Conservation (phyloP, 1,139 yeast species). For the Taiozyma onychis region DNA sequence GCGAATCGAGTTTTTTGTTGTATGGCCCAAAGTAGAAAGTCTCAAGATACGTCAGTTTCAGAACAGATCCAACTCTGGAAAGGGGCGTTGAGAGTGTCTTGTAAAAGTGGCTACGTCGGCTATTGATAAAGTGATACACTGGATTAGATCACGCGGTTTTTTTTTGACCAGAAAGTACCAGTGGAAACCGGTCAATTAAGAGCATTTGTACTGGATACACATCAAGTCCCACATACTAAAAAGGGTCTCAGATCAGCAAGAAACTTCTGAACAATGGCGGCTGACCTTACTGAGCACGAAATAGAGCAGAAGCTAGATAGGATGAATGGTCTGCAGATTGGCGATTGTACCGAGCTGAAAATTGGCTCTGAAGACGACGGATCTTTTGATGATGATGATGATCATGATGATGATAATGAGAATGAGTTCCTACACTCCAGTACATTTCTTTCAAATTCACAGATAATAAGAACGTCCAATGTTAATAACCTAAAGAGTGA, state of each 20-base stretch:
- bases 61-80: background rate
- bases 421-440: conserved; percentile 23
- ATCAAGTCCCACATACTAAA: background rate
- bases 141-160: background rate
- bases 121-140: background rate
- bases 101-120: background rate
- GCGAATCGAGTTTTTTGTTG: background rate
- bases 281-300: background rate
- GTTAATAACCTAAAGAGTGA: conserved; percentile 13
- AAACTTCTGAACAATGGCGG: conserved; percentile 1
- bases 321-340: background rate
- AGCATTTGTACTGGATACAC: background rate
- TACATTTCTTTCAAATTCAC: conserved; percentile 21
- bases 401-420: conserved; percentile 9
- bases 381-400: conserved; percentile 3
- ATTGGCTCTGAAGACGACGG: background rate
- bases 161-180: background rate
- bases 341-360: background rate
- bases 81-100: background rate
- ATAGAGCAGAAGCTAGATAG: background rate
- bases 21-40: background rate
- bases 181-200: background rate
- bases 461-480: conserved; percentile 19
- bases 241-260: background rate
- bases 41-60: background rate